Evolutionary conservation across 192 early-diverging fungal genomes (phyloP), one percentile per base, ranked within the genome.

Genomic region (Coemansia biformis): DNA sequence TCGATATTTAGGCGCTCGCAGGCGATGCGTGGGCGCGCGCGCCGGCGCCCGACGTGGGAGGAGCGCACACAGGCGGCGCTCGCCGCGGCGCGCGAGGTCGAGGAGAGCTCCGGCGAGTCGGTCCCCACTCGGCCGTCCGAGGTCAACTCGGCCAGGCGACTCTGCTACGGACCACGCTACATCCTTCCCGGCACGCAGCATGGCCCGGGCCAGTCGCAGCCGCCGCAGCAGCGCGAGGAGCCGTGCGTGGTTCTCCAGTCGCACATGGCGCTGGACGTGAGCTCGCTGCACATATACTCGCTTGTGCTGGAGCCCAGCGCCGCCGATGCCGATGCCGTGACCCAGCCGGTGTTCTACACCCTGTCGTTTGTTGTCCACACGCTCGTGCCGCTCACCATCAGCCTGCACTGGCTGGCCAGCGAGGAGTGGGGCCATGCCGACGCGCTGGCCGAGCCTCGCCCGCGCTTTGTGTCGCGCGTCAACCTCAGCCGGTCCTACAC

Each of bases 91-190:
- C 67, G 67, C 33, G 67, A 71, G 12, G 67, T 71, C 3, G 67
- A 71, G 12, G 67, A 71, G 29, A 44, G 26, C 29, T 71, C 67
- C 2, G 67, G 67, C 22, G 67, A 71, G 33, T 71, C 67, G 8
- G 67, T 71, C 18, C 67, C 67, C 5, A 71, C 67, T 4, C 67
- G 67, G 18, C 60, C 67, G 10, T 71, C 60, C 3, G 67, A 71
- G 21, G 67, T 71, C 42, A 63, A 63, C 38, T 51, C 51, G 3
- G 62, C 67, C 9, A 50, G 60, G 23, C 56, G 67, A 16, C 48
- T 71, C 11, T 71, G 51, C 52, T 59, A 71, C 37, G 67, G 67
- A 4, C 67, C 67, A n/a, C 59, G 60, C 16, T 71, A 71, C 42
- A 38, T 59, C 3, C 44, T 71, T 8, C 67, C 67, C 2, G 67